Evolutionary conservation across 2,329 filamentous ascomycete species (phyloP), one percentile per base, ranked within the genome.

Genomic region (Alternaria consortialis): DNA sequence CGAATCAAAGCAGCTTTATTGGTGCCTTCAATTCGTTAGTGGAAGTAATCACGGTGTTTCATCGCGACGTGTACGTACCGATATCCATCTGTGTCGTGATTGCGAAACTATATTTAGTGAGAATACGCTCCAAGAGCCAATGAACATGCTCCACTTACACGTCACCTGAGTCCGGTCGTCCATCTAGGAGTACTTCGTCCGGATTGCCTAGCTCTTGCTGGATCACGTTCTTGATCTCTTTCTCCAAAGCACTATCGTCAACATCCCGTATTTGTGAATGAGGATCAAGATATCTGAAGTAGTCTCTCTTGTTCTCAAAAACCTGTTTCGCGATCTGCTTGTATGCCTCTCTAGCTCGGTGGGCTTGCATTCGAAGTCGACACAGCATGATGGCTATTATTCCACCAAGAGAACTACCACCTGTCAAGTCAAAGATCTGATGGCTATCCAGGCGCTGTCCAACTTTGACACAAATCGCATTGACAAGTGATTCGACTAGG

Each of bases 351-450:
- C 73, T 63, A 7, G 74, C 74, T 40, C 58, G 60, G 27, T 75
- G 70, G 3, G 68, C 65, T 54, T 69, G 69, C 72, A 77, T 74
- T 12, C 70, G 70, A 15, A 77, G 60, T 15, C 74, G 71, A 20
- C 68, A 71, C 23, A 77, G 59, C 65, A 77, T 65, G 51, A 77
- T 66, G 5, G 69, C 74, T 39, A 75, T 62, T 6, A 75, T 46
- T 9, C 72, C 74, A 9, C 72, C 71, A 7, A 72, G 68, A 17
- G 72, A 75, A 43, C 65, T 64, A 7, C 74, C 73, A 13, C 72
- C 71, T 8, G 73, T 70, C 25, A 77, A 55, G 51, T 77, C 71
- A 53, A 77, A 77, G 39, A 77, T 74, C 46, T 75, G 71, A 31
- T 70, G 70, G 6, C 71, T 68, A 17, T 73, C 69, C 11, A 75